Percentiles rank a stretch among this genome's conserved stretches.
These are phyloP conservation scores for Pseudogymnoascus sp. DNA, from an alignment of 2,329 filamentous ascomycete genomes.

Conservation along the genomic window DNA sequence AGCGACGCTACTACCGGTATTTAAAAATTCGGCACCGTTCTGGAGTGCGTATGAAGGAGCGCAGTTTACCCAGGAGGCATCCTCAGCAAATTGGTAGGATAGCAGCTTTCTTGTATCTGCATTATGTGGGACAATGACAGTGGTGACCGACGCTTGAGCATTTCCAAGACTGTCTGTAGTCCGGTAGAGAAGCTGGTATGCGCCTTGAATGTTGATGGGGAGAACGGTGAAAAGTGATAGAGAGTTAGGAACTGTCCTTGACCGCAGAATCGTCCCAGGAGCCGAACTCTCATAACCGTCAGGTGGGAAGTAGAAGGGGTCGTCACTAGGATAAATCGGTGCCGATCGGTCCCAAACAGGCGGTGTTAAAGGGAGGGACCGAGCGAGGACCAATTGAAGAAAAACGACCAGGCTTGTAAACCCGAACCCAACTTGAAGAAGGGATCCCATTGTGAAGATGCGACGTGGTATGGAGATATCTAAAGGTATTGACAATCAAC, in stretches of 20 bases:
- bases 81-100: slow-evolving; percentile 38
- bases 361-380: not conserved
- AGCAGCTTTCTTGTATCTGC: slow-evolving; percentile 31
- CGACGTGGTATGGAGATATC: not conserved
- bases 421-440: not conserved
- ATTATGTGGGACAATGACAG: slow-evolving; percentile 34
- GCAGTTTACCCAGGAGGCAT: slow-evolving; percentile 36
- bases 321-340: slow-evolving; percentile 30
- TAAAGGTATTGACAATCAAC: not conserved
- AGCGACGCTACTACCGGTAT: not conserved
- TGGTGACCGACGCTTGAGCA: slow-evolving; percentile 35
- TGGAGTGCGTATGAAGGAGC: slow-evolving; percentile 38
- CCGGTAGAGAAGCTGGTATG: slow-evolving; percentile 37
- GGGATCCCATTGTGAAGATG: not conserved
- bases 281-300: slow-evolving; percentile 23
- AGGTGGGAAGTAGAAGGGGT: slow-evolving; percentile 34
- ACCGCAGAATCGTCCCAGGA: slow-evolving; percentile 32
- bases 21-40: not conserved
- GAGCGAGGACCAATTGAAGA: not conserved
- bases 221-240: slow-evolving; percentile 23
- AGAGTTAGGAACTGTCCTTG: slow-evolving; percentile 26
- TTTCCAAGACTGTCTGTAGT: slow-evolving; percentile 34
- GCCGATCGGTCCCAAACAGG: slow-evolving; percentile 2
- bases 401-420: not conserved
- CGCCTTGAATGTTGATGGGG: slow-evolving; percentile 11